A percentile compares a stretch with the other conserved stretches of the same genome.
These are phyloP conservation scores for Rhinocladiella mackenziei DNA, from an alignment of 2,329 filamentous ascomycete species.

Conservation along the genomic window DNA sequence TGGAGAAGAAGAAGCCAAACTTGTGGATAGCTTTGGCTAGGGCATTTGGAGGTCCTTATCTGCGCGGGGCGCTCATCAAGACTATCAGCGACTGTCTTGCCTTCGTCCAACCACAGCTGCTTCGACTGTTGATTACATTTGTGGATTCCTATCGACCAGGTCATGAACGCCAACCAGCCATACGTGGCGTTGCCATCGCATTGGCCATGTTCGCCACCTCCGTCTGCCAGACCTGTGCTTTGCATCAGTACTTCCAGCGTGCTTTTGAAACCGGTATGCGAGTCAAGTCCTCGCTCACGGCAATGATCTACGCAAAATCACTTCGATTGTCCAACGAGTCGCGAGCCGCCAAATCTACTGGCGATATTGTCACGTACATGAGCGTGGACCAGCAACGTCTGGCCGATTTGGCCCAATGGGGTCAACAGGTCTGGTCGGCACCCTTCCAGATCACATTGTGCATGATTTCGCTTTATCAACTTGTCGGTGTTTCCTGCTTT, in stretches of 20 bases:
- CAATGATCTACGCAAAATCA: slow-evolving; percentile 89
- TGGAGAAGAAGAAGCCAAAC: slow-evolving; percentile 70
- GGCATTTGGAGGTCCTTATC: slow-evolving; percentile 81
- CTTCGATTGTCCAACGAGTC: slow-evolving; percentile 90
- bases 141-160: slow-evolving; percentile 68
- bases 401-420: slow-evolving; percentile 91
- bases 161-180: slow-evolving; percentile 65
- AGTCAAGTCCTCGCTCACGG: slow-evolving; percentile 84
- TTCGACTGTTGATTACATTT: slow-evolving; percentile 78
- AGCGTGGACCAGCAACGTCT: slow-evolving; percentile 94
- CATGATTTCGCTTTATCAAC: slow-evolving; percentile 90
- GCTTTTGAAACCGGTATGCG: slow-evolving; percentile 95
- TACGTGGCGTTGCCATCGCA: slow-evolving; percentile 82
- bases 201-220: slow-evolving; percentile 89
- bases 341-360: slow-evolving; percentile 79
- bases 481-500: slow-evolving; percentile 94
- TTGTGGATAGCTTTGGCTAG: slow-evolving; percentile 82
- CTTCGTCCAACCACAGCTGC: slow-evolving; percentile 85
- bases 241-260: slow-evolving; percentile 97
- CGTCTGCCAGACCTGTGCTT: slow-evolving; percentile 76
- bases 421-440: slow-evolving; percentile 92
- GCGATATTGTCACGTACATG: slow-evolving; percentile 99
- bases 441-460: slow-evolving; percentile 95
- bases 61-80: slow-evolving; percentile 80
- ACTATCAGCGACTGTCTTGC: slow-evolving; percentile 78